These are phyloP conservation scores for Teratosphaeria gauchensis DNA, from an alignment of 2,329 filamentous ascomycete species.

Conservation along the genomic window DNA sequence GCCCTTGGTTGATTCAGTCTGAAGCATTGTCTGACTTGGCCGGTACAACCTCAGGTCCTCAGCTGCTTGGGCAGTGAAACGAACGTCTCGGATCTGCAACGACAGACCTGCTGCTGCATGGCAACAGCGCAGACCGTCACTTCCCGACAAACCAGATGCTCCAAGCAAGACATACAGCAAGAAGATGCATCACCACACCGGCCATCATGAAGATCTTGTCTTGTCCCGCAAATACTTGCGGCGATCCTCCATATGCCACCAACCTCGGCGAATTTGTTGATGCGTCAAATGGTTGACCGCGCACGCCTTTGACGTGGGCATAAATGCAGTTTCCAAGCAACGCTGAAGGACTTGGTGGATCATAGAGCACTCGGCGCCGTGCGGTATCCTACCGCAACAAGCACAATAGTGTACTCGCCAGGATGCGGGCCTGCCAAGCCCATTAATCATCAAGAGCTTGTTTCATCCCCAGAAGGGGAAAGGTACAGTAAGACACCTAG, in stretches of 20 bases:
- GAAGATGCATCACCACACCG: neutral
- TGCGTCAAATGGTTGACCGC: neutral
- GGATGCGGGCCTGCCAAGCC: neutral
- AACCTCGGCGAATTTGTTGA: neutral
- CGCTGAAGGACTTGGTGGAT: too few species aligned
- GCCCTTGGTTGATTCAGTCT: neutral
- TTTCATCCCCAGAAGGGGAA: neutral
- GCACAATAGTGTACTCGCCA: neutral
- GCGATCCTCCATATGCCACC: neutral
- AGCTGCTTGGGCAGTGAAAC: neutral
- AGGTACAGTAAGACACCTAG: neutral
- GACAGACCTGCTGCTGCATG: neutral
- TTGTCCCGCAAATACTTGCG: neutral
- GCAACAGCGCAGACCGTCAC: neutral
- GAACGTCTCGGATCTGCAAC: neutral
- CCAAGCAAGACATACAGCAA: neutral
- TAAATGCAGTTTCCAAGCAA: neutral
- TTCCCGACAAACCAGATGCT: neutral
- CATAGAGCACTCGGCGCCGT: neutral
- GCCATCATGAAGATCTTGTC: neutral
- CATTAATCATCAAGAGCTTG: neutral
- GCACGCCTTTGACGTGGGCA: neutral
- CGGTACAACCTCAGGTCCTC: neutral
- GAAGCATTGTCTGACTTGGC: neutral
- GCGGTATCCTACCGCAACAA: neutral